phyloP scores from a whole-genome alignment of 2,329 filamentous ascomycete genomes.

The Fusarium coffeatum region DNA sequence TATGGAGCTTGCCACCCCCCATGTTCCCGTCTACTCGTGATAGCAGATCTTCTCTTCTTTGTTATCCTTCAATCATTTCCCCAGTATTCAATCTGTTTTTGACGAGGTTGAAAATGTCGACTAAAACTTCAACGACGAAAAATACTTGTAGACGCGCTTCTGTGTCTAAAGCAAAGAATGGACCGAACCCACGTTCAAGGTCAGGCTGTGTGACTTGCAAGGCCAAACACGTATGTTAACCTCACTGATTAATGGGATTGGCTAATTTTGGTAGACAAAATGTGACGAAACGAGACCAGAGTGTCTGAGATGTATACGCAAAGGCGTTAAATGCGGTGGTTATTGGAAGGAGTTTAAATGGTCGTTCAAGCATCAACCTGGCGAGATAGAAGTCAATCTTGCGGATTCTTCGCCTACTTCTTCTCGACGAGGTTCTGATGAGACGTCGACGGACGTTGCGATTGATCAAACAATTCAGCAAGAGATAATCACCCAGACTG shows the following conservation, averaged over 20 bases:
- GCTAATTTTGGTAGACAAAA: constrained; percentile 40
- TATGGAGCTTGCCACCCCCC: constrained; percentile 30
- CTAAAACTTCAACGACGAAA: constrained; percentile 23
- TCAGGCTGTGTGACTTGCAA: constrained; percentile 50
- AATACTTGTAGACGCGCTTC: constrained; percentile 16
- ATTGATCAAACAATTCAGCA: too few relatives aligned
- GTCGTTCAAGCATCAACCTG: constrained; percentile 56
- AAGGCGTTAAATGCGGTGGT: constrained; percentile 47
- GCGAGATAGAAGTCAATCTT: constrained; percentile 28
- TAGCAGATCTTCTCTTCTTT: constrained; percentile 11
- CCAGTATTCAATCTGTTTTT: too few relatives aligned
- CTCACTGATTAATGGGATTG: neutral
- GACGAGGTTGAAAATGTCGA: neutral
- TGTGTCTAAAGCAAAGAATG: constrained; percentile 25
- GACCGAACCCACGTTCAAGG: constrained; percentile 43
- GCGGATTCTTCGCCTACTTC: constrained; percentile 17
- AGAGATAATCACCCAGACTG: too few relatives aligned
- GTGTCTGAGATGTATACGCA: constrained; percentile 44
- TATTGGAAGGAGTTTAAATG: constrained; percentile 52
- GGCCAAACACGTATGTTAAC: constrained; percentile 41
- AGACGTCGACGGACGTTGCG: neutral
- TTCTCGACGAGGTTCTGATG: constrained; percentile 21
- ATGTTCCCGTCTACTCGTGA: constrained; percentile 6
- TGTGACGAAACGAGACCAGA: constrained; percentile 49
- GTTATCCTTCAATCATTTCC: neutral